phyloP scores from a whole-genome alignment of 2,329 filamentous ascomycete genomes.

The Orbilia oligospora region DNA sequence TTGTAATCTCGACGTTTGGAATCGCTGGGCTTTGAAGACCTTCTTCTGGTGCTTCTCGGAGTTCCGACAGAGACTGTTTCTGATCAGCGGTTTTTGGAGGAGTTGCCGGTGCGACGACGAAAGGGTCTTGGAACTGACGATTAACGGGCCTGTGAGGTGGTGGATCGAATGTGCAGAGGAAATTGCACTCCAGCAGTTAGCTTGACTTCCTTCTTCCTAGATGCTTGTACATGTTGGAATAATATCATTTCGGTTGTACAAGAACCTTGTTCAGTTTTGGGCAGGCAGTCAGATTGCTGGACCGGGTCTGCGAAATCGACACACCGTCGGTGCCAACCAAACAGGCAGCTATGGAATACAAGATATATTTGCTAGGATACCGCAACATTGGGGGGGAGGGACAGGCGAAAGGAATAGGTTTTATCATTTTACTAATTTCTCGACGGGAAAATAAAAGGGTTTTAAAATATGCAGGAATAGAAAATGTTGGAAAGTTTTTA shows the following conservation, averaged over 20 bases:
- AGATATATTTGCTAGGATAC: slow-evolving; percentile 17
- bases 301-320: slow-evolving; percentile 44
- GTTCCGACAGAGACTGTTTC: slow-evolving; percentile 57
- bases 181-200: slow-evolving; percentile 54
- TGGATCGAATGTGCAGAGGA: slow-evolving; percentile 37
- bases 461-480: slow-evolving; percentile 23
- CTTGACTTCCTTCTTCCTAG: slow-evolving; percentile 30
- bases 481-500: slow-evolving; percentile 35
- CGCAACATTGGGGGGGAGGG: slow-evolving; percentile 8
- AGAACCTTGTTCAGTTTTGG: slow-evolving; percentile 55
- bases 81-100: slow-evolving; percentile 59
- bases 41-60: slow-evolving; percentile 56
- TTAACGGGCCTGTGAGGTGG: slow-evolving; percentile 50
- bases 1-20: slow-evolving; percentile 50
- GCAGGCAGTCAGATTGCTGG: slow-evolving; percentile 48
- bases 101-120: slow-evolving; percentile 53
- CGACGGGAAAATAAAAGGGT: slow-evolving; percentile 12
- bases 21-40: slow-evolving; percentile 34
- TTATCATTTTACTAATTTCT: not conserved
- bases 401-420: slow-evolving; percentile 11
- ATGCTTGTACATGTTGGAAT: slow-evolving; percentile 36
- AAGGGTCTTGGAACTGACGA: slow-evolving; percentile 58
- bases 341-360: slow-evolving; percentile 44
- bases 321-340: slow-evolving; percentile 33
- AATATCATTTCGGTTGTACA: slow-evolving; percentile 53